Evolutionary conservation across 805 yeast species (phyloP), one percentile per base, ranked within the genome.

Genomic region (Clavispora phyllophila): DNA sequence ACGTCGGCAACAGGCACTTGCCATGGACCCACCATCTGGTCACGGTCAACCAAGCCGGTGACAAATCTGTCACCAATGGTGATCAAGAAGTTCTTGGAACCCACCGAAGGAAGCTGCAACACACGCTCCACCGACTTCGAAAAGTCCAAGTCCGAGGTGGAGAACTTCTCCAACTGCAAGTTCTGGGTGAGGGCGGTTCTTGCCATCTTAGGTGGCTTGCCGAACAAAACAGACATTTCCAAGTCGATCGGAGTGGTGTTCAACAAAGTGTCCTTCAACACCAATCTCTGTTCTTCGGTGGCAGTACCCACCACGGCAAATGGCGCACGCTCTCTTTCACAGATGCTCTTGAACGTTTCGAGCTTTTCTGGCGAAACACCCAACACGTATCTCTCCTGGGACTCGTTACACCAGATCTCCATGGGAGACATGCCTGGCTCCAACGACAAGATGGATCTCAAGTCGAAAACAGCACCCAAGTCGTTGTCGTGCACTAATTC

Each of bases 321-420:
- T 39, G 96, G 93, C 48, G 96, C 95, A 67, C 98, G 83, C 73
- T 93, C 99, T 65, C 99, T 84, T 56, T 78, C 79, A 74, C 98
- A 93, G 42, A 93, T 83, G 42, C 74, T 77, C 58, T 79, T 78
- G 68, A 93, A 93, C 18, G 71, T 53, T 6, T 78, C 78, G 45
- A 91, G 67, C 60, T 89, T 86, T 47, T 79, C 81, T 42, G 87
- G 87, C 13, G 88, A 76, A 48, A 93, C 95, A 51, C 96, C 98
- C 55, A 93, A 67, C 19, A 93, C 99, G 57, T 90, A 93, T 65
- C 99, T 82, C 67, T 93, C 99, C 70, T 93, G 99, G 2, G 98
- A 93, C 69, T 93, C 99, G 57, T 95, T 91, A 78, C 99, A 93
- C 99, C 99, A 93, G 50, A 93, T 88, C 72, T 93, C 99, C 96